Evolutionary conservation across 1,284 basidiomycete genomes (phyloP), one percentile per base, ranked within the genome.

Genomic region (Trichosporon sp.): DNA sequence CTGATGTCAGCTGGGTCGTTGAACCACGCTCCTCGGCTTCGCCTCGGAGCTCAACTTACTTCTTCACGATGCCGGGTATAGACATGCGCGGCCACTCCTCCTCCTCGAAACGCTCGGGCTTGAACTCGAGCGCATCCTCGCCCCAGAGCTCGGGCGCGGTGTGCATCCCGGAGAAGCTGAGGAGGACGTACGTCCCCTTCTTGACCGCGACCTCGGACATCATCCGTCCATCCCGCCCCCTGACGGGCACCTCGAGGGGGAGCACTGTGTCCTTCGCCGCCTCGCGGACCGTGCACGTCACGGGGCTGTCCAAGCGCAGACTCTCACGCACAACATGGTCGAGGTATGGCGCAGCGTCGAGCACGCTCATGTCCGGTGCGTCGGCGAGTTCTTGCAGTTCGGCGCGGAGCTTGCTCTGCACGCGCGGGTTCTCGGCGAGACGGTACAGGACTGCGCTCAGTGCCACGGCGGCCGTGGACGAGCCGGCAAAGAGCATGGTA

Each of bases 291-390:
- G 90, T 90, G 69, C 83, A 86, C 10, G 88, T 86, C 7, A 90
- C 88, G 1, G 90, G 90, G 4, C 89, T 84, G 78, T 89, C 87
- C 59, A 91, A 75, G 38, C 91, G 85, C 51, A 92, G 85, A 0
- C 86, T 84, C 82, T 92, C 91, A 69, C 88, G 87, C 43, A 91
- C 85, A 26, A 91, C 88, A 4, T 85, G 84, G 70, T 90, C 88
- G 40, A 90, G 84, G 73, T 88, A 88, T 0, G 85, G 81, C 0
- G 88, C 80, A 0, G 78, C 78, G 71, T 83, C 82, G 8, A 88
- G 78, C 2, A 72, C 73, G 31, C 81, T 81, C 65, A 79, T 79
- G 68, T 14, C 5, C 16, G 54, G 43, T 4, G 51, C 51, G 51
- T 54, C 51, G 5, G 19, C 51, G 16, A 12, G n/a, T 8, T 76